A percentile compares a stretch with the other conserved stretches of the same genome.
phyloP scores from a whole-genome alignment of 192 early-diverging fungal genomes.

The Dissophora ornata region DNA sequence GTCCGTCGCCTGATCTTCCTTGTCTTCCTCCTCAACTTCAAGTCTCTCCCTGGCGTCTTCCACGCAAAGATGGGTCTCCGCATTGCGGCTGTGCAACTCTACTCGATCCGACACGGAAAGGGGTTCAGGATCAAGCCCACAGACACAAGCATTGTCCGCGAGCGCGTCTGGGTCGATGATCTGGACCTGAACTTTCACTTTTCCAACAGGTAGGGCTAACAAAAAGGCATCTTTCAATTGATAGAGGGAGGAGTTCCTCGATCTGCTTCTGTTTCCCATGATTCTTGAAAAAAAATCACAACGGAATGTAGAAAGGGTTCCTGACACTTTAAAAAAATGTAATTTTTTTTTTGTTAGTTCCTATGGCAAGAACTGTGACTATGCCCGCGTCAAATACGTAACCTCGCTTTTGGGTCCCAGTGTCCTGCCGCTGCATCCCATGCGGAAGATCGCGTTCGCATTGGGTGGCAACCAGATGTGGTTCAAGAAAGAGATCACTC shows the following conservation, averaged over 20 bases:
- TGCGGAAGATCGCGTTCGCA: slow-evolving; percentile 43
- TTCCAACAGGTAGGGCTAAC: slow-evolving; percentile 35
- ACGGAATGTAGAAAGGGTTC: too few relatives aligned
- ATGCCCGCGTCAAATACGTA: slow-evolving; percentile 49
- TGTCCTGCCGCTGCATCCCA: slow-evolving; percentile 41
- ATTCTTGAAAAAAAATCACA: too few relatives aligned
- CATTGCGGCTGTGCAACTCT: slow-evolving; percentile 37
- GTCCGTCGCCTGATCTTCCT: slow-evolving; percentile 32
- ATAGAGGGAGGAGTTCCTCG: too few relatives aligned
- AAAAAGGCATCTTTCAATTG: background rate
- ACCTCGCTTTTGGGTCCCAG: slow-evolving; percentile 48
- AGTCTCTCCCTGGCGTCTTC: slow-evolving; percentile 42
- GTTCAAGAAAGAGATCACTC: slow-evolving; percentile 61
- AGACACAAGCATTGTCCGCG: slow-evolving; percentile 46
- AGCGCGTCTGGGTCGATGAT: slow-evolving; percentile 52
- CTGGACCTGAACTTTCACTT: slow-evolving; percentile 51
- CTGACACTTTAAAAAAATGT: background rate
- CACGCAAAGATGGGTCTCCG: slow-evolving; percentile 52
- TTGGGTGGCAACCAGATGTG: slow-evolving; percentile 57
- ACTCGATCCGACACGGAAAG: slow-evolving; percentile 35
- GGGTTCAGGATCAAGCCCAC: slow-evolving; percentile 46
- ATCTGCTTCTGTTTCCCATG: too few relatives aligned
- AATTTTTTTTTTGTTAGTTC: slow-evolving; percentile 18
- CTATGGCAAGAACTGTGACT: slow-evolving; percentile 52
- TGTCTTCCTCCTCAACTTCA: slow-evolving; percentile 46